Conservation (phyloP, 371 early-diverging fungal species). For the Apophysomyces elegans region DNA sequence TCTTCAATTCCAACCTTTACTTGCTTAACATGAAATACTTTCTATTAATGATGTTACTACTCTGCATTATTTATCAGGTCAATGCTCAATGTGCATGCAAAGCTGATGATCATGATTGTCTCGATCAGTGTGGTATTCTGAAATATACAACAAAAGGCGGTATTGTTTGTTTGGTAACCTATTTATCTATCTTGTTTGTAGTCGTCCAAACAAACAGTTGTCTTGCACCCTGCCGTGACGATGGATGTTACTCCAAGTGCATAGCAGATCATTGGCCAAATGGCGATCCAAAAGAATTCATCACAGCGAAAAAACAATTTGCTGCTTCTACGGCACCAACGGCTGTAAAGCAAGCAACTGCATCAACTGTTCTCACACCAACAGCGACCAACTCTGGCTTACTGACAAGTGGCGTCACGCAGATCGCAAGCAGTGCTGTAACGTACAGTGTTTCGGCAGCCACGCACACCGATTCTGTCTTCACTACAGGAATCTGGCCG, state of each 20-base stretch:
- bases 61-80: neutral
- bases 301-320: neutral
- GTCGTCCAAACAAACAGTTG: slow-evolving; percentile 36
- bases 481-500: slow-evolving; percentile 14
- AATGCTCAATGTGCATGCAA: slow-evolving; percentile 35
- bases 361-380: slow-evolving; percentile 13
- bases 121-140: slow-evolving; percentile 36
- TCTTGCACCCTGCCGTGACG: slow-evolving; percentile 23
- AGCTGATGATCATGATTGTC: slow-evolving; percentile 26
- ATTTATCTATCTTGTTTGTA: slow-evolving; percentile 14
- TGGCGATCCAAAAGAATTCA: slow-evolving; percentile 11
- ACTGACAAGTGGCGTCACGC: neutral
- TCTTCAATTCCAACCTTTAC: neutral
- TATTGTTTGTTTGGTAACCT: neutral
- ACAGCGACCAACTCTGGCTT: slow-evolving; percentile 14
- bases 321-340: neutral
- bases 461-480: slow-evolving; percentile 6
- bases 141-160: neutral
- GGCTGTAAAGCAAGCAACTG: slow-evolving; percentile 4
- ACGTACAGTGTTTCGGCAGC: neutral
- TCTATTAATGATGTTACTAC: neutral
- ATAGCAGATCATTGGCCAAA: slow-evolving; percentile 43
- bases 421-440: neutral
- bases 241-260: slow-evolving; percentile 36
- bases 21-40: neutral